Base-by-base conservation (phyloP, 257 asterid genomes). In the Penstemon newberryi region DNA sequence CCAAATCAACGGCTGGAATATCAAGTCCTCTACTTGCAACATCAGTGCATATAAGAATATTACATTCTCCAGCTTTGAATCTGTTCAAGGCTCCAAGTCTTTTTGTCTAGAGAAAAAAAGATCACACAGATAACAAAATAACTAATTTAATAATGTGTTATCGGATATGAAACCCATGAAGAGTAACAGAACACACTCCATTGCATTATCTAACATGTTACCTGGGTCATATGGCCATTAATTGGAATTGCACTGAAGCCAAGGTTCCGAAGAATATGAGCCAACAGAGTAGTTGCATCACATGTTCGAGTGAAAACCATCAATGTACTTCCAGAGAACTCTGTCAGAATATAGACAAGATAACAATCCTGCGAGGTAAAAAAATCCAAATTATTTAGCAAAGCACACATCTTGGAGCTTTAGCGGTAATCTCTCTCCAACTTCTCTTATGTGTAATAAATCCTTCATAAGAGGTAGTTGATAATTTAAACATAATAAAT, bases 21-120 rank as follows among this genome's bases (percentile, higher is more conserved):
- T 93, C 97, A 40, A 93, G 92, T 57, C 99, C 99, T 83, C 97
- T 89, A 81, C 95, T 93, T 56, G 94, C 95, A 73, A 90, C 99
- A 62, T 90, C 99, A 18, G 97, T 93, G 80, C 96, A 90, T 63
- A 88, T 77, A 53, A 92, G 89, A 67, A 93, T 73, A 78, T 90
- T 90, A 69, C 97, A 85, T 64, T 93, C 96, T 70, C 97, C 95
- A 7, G 92, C 86, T 80, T 93, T 88, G 71, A 90, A 93, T 68
- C 80, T 80, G 86, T 86, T 87, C 41, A 93, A 73, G 56, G 97
- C 91, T 79, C 96, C 97, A 75, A 87, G 96, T 75, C 96, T 74
- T 82, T 93, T 90, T 40, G 85, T 49, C 99, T 93, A 87, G 75
- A 70, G 57, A 69, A 53, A 63, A 69, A 42, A 64, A 46, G 19